Percentiles rank a stretch among this genome's conserved stretches.
Evolutionary conservation across 2,329 filamentous ascomycete species (phyloP).

Genomic region (Trematosphaeria pertusa): DNA sequence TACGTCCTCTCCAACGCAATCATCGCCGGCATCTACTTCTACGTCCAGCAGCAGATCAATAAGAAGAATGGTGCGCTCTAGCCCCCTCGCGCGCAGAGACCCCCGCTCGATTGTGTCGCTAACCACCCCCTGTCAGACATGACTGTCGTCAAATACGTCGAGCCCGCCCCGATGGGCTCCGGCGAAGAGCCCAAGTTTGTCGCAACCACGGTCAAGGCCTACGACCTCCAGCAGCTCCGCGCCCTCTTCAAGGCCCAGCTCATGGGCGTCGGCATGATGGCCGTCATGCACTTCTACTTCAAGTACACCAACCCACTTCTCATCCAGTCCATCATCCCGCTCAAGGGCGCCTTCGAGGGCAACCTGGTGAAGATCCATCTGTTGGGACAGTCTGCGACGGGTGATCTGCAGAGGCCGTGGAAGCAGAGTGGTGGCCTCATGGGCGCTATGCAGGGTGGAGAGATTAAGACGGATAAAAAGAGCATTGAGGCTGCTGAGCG

Average conservation of each 20-base stretch:
- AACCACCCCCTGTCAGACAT: too few species aligned
- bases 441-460: constrained; percentile 73
- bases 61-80: constrained; percentile 86
- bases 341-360: constrained; percentile 94
- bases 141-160: constrained; percentile 98
- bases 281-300: constrained; percentile 98
- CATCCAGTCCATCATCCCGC: constrained; percentile 97
- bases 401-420: constrained; percentile 95
- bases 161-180: constrained; percentile 91
- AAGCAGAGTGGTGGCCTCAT: constrained; percentile 86
- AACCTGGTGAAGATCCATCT: constrained; percentile 97
- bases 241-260: constrained; percentile 86
- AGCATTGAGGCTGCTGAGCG: constrained; percentile 61
- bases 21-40: constrained; percentile 85
- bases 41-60: constrained; percentile 84
- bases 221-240: constrained; percentile 87
- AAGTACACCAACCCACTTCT: constrained; percentile 99
- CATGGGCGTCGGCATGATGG: constrained; percentile 98
- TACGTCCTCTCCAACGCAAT: constrained; percentile 79
- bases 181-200: constrained; percentile 94
- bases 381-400: constrained; percentile 82
- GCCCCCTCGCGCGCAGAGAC: too few species aligned
- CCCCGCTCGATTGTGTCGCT: too few species aligned
- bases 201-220: constrained; percentile 94
- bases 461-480: constrained; percentile 82